Base-by-base conservation (phyloP, 306 rosid species). In the Prunus davidiana region DNA sequence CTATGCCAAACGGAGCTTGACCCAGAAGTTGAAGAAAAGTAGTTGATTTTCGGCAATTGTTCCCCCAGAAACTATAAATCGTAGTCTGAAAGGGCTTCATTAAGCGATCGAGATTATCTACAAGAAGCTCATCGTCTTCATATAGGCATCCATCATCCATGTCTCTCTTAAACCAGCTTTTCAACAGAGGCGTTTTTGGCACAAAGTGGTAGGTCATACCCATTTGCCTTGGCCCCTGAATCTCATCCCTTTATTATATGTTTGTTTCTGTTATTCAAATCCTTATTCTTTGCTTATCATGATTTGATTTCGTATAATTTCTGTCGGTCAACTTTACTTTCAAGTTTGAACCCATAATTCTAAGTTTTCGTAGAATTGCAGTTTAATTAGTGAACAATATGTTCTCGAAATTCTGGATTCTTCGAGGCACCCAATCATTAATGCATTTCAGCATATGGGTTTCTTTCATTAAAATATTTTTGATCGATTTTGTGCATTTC, bases 81-180 rank as follows among this genome's bases (percentile, higher is more conserved):
- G 49, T 20, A 18, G 25, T 18, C 69, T 20, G 13, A 41, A 9
- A 9, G 18, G 3, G 4, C 5, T 41, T 41, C 8, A 3, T 6
- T 22, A 30, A 25, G 46, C 27, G 46, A 73, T 73, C 77, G 19
- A 25, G 9, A 24, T 19, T n/a, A 32, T 43, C 77, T 28, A 0
- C 49, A 8, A 46, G 66, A 45, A 30, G 47, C 60, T 61, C 11
- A 5, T 66, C 54, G 51, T 61, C 4, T 27, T 61, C 60, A n/a
- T 4, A 19, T 30, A 71, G 52, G 24, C 50, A 25, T 32, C 38
- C 76, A 61, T 55, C 78, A 68, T 55, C 78, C 41, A 95, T 95
- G 99, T 95, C 99, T 62, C 90, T 95, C 81, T 90, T 95, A 32
- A 95, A 89, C 80, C 99, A 95, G 75, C 93, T 95, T 84, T 92